Conservation (phyloP, 2,329 filamentous ascomycete genomes). For the Botrytis aclada region DNA sequence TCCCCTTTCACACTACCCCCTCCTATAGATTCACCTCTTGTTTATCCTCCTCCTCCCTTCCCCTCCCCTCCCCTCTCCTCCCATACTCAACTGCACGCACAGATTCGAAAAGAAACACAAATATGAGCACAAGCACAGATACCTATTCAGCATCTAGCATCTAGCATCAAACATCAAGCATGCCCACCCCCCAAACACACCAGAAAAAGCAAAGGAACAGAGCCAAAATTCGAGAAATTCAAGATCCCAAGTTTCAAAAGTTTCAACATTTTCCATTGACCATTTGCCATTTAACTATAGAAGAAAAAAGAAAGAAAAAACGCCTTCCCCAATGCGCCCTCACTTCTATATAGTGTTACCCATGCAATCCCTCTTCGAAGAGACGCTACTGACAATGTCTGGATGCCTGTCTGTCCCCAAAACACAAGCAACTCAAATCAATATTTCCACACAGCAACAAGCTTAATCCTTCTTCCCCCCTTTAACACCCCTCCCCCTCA, state of each 20-base stretch:
- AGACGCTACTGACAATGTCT: neutral
- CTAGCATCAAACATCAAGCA: neutral
- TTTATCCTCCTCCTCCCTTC: too few species aligned
- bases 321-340: slow-evolving; percentile 6
- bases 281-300: neutral
- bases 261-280: neutral
- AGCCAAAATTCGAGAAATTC: neutral
- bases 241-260: neutral
- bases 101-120: too few species aligned
- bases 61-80: too few species aligned
- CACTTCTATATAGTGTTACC: slow-evolving; percentile 4
- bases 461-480: slow-evolving; percentile 8
- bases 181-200: neutral
- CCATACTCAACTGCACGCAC: too few species aligned
- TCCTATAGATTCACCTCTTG: too few species aligned
- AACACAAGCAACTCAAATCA: neutral
- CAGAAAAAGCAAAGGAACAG: neutral
- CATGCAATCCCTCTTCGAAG: neutral
- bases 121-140: too few species aligned
- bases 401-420: neutral
- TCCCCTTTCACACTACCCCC: too few species aligned
- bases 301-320: neutral
- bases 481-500: slow-evolving; percentile 20
- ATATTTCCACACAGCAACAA: neutral
- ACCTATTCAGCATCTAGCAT: too few species aligned